These are phyloP conservation scores for Calonectria pseudoturangicola DNA, from an alignment of 2,329 filamentous ascomycete species.

Conservation along the genomic window DNA sequence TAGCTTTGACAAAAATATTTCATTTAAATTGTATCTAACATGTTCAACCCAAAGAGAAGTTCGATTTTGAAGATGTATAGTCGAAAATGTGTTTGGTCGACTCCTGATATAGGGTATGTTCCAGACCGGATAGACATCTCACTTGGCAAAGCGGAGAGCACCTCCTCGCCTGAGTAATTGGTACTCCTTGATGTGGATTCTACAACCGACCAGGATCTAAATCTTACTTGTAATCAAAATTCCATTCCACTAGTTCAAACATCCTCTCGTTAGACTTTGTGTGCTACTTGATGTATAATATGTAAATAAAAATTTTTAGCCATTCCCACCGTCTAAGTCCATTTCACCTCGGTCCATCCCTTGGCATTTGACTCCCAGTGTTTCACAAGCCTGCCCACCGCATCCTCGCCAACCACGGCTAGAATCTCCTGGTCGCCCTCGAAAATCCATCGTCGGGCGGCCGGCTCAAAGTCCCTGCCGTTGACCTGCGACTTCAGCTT, in stretches of 20 bases:
- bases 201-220: too few relatives aligned
- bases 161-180: too few relatives aligned
- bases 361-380: conserved; percentile 60
- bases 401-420: conserved; percentile 52
- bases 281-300: neutral
- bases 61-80: too few relatives aligned
- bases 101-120: too few relatives aligned
- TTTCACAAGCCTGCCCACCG: conserved; percentile 54
- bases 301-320: neutral
- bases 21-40: too few relatives aligned
- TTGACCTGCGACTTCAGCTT: conserved; percentile 57
- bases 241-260: neutral
- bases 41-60: too few relatives aligned
- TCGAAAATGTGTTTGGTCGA: too few relatives aligned
- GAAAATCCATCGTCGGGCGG: conserved; percentile 56
- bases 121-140: too few relatives aligned
- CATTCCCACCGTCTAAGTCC: conserved; percentile 51
- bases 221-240: too few relatives aligned
- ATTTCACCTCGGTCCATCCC: conserved; percentile 60
- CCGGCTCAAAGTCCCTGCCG: conserved; percentile 52
- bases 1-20: too few relatives aligned
- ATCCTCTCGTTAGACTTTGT: neutral
- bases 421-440: conserved; percentile 48
- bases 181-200: too few relatives aligned
- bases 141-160: too few relatives aligned